Evolutionary conservation across 2,329 filamentous ascomycete genomes (phyloP).

Genomic region (Verticillium klebahnii): DNA sequence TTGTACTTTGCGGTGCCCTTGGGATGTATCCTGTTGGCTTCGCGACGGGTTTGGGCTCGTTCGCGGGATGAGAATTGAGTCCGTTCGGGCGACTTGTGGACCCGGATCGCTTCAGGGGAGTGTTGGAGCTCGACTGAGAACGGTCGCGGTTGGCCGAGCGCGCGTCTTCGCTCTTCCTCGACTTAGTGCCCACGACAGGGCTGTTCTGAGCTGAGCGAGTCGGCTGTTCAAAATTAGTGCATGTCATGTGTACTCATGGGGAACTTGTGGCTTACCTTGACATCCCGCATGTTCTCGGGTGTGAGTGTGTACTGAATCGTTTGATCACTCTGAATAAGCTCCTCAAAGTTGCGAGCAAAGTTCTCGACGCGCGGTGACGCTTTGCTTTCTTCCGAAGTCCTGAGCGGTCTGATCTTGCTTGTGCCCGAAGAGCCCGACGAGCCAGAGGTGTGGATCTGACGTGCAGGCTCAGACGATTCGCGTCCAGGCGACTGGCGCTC

Average conservation of each 20-base stretch:
- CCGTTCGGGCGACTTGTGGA: constrained; percentile 28
- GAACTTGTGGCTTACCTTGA: constrained; percentile 52
- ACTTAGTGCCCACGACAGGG: constrained; percentile 34
- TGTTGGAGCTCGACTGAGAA: constrained; percentile 45
- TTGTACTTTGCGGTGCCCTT: constrained; percentile 24
- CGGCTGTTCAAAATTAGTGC: not conserved
- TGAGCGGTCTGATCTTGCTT: constrained; percentile 46
- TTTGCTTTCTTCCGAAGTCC: constrained; percentile 54
- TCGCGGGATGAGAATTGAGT: constrained; percentile 29
- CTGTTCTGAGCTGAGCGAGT: constrained; percentile 17
- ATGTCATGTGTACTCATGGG: constrained; percentile 6
- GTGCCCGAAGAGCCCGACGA: constrained; percentile 47
- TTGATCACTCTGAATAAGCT: constrained; percentile 76
- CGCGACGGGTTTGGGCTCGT: constrained; percentile 16
- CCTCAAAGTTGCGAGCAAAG: constrained; percentile 67
- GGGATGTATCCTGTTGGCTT: constrained; percentile 20
- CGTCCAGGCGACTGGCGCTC: constrained; percentile 22
- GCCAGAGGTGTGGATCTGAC: constrained; percentile 41
- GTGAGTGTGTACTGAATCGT: constrained; percentile 81
- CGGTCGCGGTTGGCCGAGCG: constrained; percentile 32
- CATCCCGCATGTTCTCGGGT: constrained; percentile 71
- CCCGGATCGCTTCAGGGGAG: constrained; percentile 26
- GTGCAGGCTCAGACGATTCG: constrained; percentile 15
- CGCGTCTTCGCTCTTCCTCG: constrained; percentile 43
- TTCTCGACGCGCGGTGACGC: constrained; percentile 45